Evolutionary conservation across 768 basidiomycete genomes (phyloP).

Genomic region (Mrakia hoshinonis): DNA sequence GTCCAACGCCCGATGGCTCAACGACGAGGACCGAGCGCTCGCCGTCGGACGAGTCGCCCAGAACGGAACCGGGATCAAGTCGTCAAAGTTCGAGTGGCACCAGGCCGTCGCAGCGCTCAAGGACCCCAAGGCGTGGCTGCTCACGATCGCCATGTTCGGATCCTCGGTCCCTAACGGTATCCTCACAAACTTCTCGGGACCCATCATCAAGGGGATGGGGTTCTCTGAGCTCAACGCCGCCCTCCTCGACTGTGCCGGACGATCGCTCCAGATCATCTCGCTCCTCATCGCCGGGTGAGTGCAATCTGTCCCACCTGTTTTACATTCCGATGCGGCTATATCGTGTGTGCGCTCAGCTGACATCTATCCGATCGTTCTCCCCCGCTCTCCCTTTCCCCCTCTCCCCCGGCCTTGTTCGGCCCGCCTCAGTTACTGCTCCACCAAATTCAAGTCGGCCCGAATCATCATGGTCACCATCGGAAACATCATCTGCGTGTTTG

Average conservation of each 20-base stretch:
- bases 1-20: constrained; percentile 39
- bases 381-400: too few species aligned
- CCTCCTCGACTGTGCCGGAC: constrained; percentile 40
- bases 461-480: constrained; percentile 39
- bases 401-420: too few species aligned
- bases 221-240: constrained; percentile 39
- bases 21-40: constrained; percentile 34
- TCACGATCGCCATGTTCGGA: constrained; percentile 37
- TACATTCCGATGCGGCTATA: too few species aligned
- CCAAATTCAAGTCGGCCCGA: constrained; percentile 36
- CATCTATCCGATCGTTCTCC: too few species aligned
- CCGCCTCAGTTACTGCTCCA: constrained; percentile 38
- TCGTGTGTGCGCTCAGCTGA: too few species aligned
- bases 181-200: constrained; percentile 40
- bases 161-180: constrained; percentile 41
- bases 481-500: constrained; percentile 37
- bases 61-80: constrained; percentile 37
- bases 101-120: constrained; percentile 36
- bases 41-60: constrained; percentile 40
- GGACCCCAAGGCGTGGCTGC: constrained; percentile 38
- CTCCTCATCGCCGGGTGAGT: constrained; percentile 42
- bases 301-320: too few species aligned
- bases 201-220: constrained; percentile 40
- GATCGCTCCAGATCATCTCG: constrained; percentile 40
- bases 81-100: constrained; percentile 36